Evolutionary conservation across 1,284 basidiomycete genomes (phyloP).

Genomic region (Pyrrhoderma noxium): DNA sequence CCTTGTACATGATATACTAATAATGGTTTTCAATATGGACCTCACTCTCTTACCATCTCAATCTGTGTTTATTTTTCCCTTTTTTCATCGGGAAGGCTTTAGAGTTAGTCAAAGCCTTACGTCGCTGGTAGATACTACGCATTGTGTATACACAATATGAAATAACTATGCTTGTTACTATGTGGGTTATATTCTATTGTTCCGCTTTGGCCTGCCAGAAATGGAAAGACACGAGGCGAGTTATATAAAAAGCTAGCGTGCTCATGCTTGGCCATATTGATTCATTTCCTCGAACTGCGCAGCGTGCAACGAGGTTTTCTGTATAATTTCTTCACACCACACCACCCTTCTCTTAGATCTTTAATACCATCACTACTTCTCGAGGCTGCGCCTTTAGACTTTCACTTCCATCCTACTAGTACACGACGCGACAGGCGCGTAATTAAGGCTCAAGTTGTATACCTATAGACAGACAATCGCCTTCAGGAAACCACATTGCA

Average conservation of each 20-base stretch:
- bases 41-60: not conserved
- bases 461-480: not conserved
- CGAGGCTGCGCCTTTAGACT: not conserved
- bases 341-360: not conserved
- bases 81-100: not conserved
- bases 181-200: not conserved
- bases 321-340: not conserved
- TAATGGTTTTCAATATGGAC: slow-evolving; percentile 15
- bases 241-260: too few relatives aligned
- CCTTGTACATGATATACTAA: slow-evolving; percentile 12
- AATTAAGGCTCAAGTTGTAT: not conserved
- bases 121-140: slow-evolving; percentile 3
- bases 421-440: not conserved
- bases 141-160: slow-evolving; percentile 8
- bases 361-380: slow-evolving; percentile 1
- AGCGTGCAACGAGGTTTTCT: too few relatives aligned
- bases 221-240: not conserved
- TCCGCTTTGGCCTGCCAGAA: not conserved
- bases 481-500: not conserved
- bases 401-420: not conserved
- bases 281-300: too few relatives aligned
- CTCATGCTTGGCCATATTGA: too few relatives aligned
- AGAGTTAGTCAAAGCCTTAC: slow-evolving; percentile 1
- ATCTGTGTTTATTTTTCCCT: not conserved
- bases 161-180: not conserved